Evolutionary conservation across 305 asterid species (phyloP).

Genomic region (Fraxinus greggii): DNA sequence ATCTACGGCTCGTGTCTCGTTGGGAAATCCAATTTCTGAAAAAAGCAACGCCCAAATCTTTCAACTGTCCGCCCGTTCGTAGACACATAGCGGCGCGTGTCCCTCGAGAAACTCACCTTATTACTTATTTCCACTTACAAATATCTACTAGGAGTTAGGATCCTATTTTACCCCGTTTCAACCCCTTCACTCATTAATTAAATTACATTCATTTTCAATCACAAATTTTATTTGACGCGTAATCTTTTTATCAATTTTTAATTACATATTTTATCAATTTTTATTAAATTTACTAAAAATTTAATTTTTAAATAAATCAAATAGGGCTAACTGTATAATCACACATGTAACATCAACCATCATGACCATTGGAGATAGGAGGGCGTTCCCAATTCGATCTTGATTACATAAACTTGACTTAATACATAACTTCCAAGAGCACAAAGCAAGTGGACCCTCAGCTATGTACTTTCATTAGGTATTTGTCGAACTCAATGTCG

Average conservation of each 20-base stretch:
- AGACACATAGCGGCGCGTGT: background rate
- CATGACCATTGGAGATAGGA: too few species aligned
- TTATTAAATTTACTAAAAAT: too few species aligned
- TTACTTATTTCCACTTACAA: background rate
- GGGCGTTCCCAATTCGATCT: too few species aligned
- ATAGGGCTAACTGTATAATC: too few species aligned
- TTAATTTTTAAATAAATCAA: too few species aligned
- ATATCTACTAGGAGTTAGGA: background rate
- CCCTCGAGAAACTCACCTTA: background rate
- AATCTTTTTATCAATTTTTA: too few species aligned
- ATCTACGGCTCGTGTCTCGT: conserved; percentile 1
- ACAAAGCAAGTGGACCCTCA: background rate
- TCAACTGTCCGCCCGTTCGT: background rate
- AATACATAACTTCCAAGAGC: background rate
- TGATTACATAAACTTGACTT: too few species aligned
- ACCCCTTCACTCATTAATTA: too few species aligned
- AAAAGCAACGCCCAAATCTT: background rate
- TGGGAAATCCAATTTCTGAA: background rate
- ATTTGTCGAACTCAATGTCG: background rate
- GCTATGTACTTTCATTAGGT: background rate
- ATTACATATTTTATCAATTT: too few species aligned
- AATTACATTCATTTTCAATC: too few species aligned
- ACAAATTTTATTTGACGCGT: too few species aligned
- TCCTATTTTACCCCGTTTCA: background rate
- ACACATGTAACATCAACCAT: too few species aligned